Conservation (phyloP, 2,329 filamentous ascomycete species). For the Aotearoamyces nothofagi region DNA sequence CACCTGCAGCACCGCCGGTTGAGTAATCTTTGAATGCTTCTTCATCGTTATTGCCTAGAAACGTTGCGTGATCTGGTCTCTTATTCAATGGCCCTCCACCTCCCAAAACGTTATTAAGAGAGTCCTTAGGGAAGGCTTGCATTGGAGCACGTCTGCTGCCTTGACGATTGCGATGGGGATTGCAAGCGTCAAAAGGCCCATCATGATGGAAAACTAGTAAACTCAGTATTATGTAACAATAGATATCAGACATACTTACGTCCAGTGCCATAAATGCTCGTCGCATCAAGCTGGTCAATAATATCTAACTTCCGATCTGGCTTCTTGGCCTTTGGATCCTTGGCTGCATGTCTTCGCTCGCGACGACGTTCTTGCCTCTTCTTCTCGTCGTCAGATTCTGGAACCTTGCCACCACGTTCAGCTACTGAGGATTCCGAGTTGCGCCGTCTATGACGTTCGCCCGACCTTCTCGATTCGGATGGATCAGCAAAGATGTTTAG, state of each 20-base stretch:
- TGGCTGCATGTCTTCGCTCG: constrained; percentile 26
- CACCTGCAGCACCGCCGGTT: constrained; percentile 20
- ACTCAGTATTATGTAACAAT: constrained; percentile 2
- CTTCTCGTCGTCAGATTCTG: constrained; percentile 44
- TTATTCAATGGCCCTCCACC: constrained; percentile 73
- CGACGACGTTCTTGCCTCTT: constrained; percentile 36
- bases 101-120: constrained; percentile 80
- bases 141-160: constrained; percentile 76
- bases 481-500: constrained; percentile 21
- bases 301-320: constrained; percentile 50
- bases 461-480: constrained; percentile 21
- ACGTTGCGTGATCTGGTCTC: constrained; percentile 70
- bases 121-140: constrained; percentile 89
- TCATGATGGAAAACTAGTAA: constrained; percentile 88
- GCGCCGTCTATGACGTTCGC: constrained; percentile 43
- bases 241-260: constrained; percentile 37
- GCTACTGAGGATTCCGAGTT: constrained; percentile 70
- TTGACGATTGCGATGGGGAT: constrained; percentile 82
- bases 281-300: constrained; percentile 93
- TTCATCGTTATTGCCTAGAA: constrained; percentile 66
- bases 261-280: constrained; percentile 86
- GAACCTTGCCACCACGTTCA: constrained; percentile 35
- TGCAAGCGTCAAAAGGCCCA: constrained; percentile 91
- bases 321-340: constrained; percentile 23
- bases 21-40: constrained; percentile 79